Percentiles rank a stretch among this genome's conserved stretches.
Evolutionary conservation across 306 rosid genomes (phyloP).

Genomic region (Sesbania bispinosa): DNA sequence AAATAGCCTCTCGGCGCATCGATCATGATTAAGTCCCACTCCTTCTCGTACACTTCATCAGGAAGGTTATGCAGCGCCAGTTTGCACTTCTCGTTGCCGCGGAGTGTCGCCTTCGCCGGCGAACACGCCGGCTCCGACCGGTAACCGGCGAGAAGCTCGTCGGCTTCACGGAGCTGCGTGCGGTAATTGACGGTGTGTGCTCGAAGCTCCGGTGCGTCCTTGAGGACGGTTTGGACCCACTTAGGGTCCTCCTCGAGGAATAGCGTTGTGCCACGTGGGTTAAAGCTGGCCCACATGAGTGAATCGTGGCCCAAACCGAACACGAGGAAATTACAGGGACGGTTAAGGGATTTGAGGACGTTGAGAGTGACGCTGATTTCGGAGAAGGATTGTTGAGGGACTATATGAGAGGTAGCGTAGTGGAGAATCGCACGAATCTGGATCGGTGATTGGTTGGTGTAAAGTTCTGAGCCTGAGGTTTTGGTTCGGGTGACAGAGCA

Average conservation of each 20-base stretch:
- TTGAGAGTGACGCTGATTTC: conserved; percentile 57
- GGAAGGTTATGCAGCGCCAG: conserved; percentile 65
- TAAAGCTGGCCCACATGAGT: conserved; percentile 80
- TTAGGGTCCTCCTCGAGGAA: conserved; percentile 86
- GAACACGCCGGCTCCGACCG: conserved; percentile 44
- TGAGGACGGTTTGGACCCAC: conserved; percentile 70
- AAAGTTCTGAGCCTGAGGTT: neutral
- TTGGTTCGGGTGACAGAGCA: conserved; percentile 35
- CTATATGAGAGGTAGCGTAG: conserved; percentile 64
- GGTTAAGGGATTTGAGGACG: conserved; percentile 47
- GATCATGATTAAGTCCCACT: conserved; percentile 87
- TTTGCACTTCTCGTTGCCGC: conserved; percentile 50
- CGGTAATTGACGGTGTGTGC: conserved; percentile 59
- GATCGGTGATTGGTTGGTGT: neutral
- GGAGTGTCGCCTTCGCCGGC: conserved; percentile 37
- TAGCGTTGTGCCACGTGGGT: conserved; percentile 61
- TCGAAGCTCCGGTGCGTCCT: conserved; percentile 43
- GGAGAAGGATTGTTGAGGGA: conserved; percentile 56
- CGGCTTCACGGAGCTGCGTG: conserved; percentile 61
- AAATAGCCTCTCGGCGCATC: conserved; percentile 84
- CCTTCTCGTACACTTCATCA: conserved; percentile 55
- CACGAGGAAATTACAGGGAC: conserved; percentile 66
- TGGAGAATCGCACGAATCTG: conserved; percentile 64
- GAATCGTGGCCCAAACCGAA: conserved; percentile 85
- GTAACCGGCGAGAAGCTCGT: conserved; percentile 43